Evolutionary conservation across 2,329 filamentous ascomycete genomes (phyloP).

Genomic region (Fonsecaea multimorphosa): DNA sequence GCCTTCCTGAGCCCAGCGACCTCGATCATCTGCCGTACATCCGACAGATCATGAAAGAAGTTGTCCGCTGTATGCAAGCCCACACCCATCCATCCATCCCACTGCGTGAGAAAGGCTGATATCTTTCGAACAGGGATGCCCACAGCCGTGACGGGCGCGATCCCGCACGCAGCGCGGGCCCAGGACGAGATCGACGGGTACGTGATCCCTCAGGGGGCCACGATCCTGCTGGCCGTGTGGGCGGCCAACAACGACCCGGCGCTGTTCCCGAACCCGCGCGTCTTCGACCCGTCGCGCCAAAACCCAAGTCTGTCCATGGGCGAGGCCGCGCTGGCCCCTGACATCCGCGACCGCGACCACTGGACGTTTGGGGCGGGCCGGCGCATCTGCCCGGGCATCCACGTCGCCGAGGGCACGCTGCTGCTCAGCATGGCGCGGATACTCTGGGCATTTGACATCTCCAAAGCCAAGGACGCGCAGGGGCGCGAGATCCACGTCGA

Average conservation of each 20-base stretch:
- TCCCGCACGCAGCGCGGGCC: conserved; percentile 35
- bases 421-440: conserved; percentile 55
- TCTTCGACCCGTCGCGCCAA: conserved; percentile 44
- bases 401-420: conserved; percentile 60
- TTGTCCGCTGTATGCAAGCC: conserved; percentile 53
- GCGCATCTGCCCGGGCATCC: conserved; percentile 54
- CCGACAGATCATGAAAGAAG: conserved; percentile 61
- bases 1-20: conserved; percentile 58
- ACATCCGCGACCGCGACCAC: conserved; percentile 33
- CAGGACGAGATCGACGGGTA: conserved; percentile 37
- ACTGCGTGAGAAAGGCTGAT: not conserved
- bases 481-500: conserved; percentile 48
- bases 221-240: conserved; percentile 37
- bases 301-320: conserved; percentile 43
- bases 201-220: conserved; percentile 35
- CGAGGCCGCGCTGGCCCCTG: conserved; percentile 35
- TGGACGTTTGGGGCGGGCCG: conserved; percentile 50
- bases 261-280: conserved; percentile 41
- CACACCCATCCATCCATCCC: not conserved
- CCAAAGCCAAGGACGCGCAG: conserved; percentile 15
- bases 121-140: conserved; percentile 48
- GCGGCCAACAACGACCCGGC: conserved; percentile 41
- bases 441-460: conserved; percentile 56
- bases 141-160: conserved; percentile 28
- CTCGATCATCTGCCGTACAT: conserved; percentile 59